Conservation (phyloP, 1,139 yeast genomes). For the Geotrichum restrictum region DNA sequence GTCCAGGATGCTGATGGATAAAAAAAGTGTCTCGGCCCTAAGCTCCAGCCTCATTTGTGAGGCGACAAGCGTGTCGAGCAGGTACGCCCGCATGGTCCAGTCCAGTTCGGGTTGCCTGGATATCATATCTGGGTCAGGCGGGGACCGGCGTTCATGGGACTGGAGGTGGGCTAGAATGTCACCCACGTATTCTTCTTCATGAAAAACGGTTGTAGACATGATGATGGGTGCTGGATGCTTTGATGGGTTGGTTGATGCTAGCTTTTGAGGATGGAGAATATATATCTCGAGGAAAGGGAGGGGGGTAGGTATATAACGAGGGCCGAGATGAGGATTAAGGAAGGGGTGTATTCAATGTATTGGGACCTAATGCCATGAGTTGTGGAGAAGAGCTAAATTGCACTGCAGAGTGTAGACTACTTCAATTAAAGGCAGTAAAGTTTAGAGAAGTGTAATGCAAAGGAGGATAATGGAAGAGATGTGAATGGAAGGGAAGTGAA, state of each 20-base stretch:
- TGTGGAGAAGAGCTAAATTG: too few species aligned
- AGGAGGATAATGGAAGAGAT: too few species aligned
- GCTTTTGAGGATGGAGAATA: slow-evolving; percentile 16
- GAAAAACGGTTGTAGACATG: slow-evolving; percentile 2
- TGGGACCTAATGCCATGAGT: not conserved
- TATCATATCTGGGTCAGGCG: slow-evolving; percentile 53
- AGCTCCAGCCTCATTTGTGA: slow-evolving; percentile 73
- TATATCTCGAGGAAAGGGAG: slow-evolving; percentile 38
- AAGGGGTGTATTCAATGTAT: not conserved
- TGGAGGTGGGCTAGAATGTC: slow-evolving; percentile 13
- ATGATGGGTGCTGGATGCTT: too few species aligned
- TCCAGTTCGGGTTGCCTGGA: slow-evolving; percentile 88
- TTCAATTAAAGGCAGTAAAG: too few species aligned
- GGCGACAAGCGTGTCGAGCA: slow-evolving; percentile 78
- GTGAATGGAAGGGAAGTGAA: too few species aligned
- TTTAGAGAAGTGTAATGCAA: too few species aligned
- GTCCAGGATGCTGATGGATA: slow-evolving; percentile 78
- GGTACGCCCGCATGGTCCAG: slow-evolving; percentile 88
- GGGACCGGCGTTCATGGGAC: slow-evolving; percentile 3
- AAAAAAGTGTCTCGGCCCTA: slow-evolving; percentile 72
- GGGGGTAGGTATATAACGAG: slow-evolving; percentile 51
- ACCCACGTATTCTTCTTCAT: slow-evolving; percentile 12
- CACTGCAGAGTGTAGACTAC: too few species aligned
- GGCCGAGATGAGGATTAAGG: slow-evolving; percentile 18
- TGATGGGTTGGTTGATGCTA: not conserved